A percentile compares a stretch with the other conserved stretches of the same genome.
Evolutionary conservation across 192 early-diverging fungal genomes (phyloP).

Genomic region (Funneliformis mosseae): DNA sequence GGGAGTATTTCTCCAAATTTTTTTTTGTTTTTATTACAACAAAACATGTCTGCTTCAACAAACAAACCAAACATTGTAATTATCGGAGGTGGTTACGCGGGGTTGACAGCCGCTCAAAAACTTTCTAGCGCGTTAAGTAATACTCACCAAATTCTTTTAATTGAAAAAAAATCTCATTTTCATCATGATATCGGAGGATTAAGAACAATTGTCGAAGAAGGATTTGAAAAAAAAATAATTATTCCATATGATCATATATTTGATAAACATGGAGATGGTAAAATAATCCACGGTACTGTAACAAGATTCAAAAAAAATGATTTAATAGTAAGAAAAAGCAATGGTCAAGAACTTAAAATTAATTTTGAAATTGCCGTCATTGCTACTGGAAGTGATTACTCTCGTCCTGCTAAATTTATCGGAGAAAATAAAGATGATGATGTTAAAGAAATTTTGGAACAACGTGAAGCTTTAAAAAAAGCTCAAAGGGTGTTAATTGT

Average conservation of each 20-base stretch:
- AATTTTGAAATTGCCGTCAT: constrained; percentile 58
- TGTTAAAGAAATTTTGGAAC: constrained; percentile 37
- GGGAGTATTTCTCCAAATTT: too few relatives aligned
- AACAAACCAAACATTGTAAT: constrained; percentile 38
- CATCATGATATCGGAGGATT: constrained; percentile 56
- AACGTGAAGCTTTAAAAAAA: constrained; percentile 42
- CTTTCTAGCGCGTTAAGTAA: constrained; percentile 44
- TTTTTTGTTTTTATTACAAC: too few relatives aligned
- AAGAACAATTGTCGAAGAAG: constrained; percentile 47
- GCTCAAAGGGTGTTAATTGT: constrained; percentile 56
- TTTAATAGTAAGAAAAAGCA: constrained; percentile 41
- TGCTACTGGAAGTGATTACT: constrained; percentile 55
- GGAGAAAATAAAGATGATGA: constrained; percentile 45
- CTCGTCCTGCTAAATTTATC: constrained; percentile 44
- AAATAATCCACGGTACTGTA: constrained; percentile 50
- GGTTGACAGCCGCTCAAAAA: constrained; percentile 43
- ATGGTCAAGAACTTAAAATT: constrained; percentile 37
- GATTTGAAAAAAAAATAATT: constrained; percentile 52
- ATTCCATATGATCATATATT: constrained; percentile 56
- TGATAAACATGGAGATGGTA: constrained; percentile 38
- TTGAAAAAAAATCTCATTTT: constrained; percentile 60
- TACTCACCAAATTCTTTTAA: constrained; percentile 52
- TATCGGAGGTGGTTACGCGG: constrained; percentile 61
- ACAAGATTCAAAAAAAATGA: constrained; percentile 43
- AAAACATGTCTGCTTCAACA: background rate